Base-by-base conservation (phyloP, 257 asterid species). In the Knoxia roxburghii region DNA sequence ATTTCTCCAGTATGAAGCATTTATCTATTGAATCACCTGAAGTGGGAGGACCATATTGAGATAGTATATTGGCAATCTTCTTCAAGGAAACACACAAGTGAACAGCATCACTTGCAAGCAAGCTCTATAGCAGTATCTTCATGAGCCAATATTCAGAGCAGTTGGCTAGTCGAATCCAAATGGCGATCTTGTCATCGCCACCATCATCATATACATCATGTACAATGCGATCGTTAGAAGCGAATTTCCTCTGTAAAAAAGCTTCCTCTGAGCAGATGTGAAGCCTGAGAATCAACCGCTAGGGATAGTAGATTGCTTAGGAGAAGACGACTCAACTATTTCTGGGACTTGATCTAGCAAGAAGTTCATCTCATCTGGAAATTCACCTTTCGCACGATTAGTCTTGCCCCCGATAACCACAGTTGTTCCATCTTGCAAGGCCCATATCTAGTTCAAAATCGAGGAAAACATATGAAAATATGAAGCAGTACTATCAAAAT, bases 401-500 rank as follows among this genome's bases (percentile, higher is more conserved):
- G 94, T 92, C 84, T 89, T 89, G 61, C 95, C 96, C 69, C 95
- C 97, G 21, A 89, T 58, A 39, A 88, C 82, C 82, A 86, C 84
- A 20, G 80, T 61, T 40, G 87, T 85, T 71, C 95, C 98, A 60
- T 89, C 96, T 85, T 85, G 97, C 63, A 89, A 77, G 3, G 94
- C 95, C 87, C 97, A 93, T 21, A 93, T 72, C 98, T 87, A n/a
- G n/a, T 79, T 39, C 18, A 45, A 62, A 57, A 69, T 27, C 55
- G 39, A 32, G 56, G 30, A n/a, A 10, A 33, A 35, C 59, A 54
- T 30, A 48, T 10, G 37, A 30, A 41, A n/a, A n/a, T 17, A 24
- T 46, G 23, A 15, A 48, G 55, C 35, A 61, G 27, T 50, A 33
- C n/a, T 24, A n/a, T 9, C 30, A 18, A 14, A 27, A 35, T 23